A percentile compares a stretch with the other conserved stretches of the same genome.
Conservation (phyloP, 1,284 basidiomycete species). For the Cryptococcus sp. region DNA sequence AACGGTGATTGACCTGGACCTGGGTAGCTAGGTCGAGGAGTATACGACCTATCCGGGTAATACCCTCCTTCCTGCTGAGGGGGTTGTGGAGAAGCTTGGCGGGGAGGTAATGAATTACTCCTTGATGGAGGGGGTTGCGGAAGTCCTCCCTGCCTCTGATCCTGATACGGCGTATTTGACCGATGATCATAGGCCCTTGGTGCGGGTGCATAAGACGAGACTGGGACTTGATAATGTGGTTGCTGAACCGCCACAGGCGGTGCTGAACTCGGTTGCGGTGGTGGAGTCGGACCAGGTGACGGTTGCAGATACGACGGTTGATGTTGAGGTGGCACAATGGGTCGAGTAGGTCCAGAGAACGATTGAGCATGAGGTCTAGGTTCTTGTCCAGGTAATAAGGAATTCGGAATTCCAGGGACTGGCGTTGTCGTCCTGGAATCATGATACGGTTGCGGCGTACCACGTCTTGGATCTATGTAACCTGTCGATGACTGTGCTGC, state of each 20-base stretch:
- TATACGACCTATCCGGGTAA: not conserved
- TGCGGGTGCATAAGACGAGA: constrained; percentile 22
- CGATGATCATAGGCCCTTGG: constrained; percentile 11
- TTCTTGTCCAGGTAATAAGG: not conserved
- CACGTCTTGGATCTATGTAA: too few species aligned
- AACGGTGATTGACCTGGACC: not conserved
- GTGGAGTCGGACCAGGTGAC: constrained; percentile 5
- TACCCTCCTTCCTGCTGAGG: constrained; percentile 5
- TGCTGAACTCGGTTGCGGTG: constrained; percentile 5
- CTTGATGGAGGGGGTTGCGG: constrained; percentile 1
- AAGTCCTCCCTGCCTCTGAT: not conserved
- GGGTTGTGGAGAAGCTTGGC: constrained; percentile 8
- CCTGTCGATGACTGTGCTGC: not conserved
- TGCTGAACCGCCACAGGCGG: constrained; percentile 19
- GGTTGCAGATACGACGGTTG: constrained; percentile 12
- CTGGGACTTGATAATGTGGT: constrained; percentile 24
- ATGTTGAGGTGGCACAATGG: constrained; percentile 2
- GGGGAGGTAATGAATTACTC: constrained; percentile 1
- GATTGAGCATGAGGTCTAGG: not conserved
- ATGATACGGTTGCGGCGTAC: too few species aligned
- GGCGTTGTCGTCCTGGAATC: too few species aligned
- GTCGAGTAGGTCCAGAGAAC: not conserved
- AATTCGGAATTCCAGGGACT: too few species aligned
- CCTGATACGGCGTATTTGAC: not conserved
- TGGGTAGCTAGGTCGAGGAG: not conserved